These are phyloP conservation scores for Penicillium verrucosum DNA, from an alignment of 2,329 filamentous ascomycete species.

Conservation along the genomic window DNA sequence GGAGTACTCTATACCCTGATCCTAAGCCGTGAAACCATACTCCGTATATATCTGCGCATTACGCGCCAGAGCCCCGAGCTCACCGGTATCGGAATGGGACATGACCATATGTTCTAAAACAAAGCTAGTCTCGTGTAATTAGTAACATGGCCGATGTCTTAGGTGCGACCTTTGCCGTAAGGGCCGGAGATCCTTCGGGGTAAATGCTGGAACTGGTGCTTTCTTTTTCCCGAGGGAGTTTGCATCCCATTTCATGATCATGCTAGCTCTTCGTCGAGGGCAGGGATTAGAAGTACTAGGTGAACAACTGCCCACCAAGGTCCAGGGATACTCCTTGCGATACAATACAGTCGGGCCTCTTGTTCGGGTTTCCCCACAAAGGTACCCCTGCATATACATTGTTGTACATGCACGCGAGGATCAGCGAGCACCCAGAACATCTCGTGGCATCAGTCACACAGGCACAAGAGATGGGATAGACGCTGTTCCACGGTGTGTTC, in stretches of 20 bases:
- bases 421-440: neutral
- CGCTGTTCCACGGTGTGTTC: neutral
- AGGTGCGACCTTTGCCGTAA: neutral
- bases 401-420: neutral
- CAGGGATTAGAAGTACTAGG: neutral
- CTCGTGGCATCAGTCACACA: neutral
- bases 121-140: neutral
- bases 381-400: constrained; percentile 1
- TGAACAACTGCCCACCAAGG: neutral
- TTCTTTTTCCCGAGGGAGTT: neutral
- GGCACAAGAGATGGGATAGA: neutral
- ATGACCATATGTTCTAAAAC: neutral
- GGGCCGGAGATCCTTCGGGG: neutral
- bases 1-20: neutral
- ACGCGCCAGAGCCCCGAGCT: neutral
- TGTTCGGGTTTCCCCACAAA: neutral
- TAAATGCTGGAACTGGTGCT: neutral
- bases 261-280: neutral
- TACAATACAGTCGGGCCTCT: no score
- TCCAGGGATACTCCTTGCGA: neutral
- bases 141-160: neutral
- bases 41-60: neutral
- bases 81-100: neutral
- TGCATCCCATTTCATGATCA: neutral
- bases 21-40: neutral